These are phyloP conservation scores for Hordeum pubiflorum DNA, from an alignment of 202 grass and related monocot species.

Conservation along the genomic window DNA sequence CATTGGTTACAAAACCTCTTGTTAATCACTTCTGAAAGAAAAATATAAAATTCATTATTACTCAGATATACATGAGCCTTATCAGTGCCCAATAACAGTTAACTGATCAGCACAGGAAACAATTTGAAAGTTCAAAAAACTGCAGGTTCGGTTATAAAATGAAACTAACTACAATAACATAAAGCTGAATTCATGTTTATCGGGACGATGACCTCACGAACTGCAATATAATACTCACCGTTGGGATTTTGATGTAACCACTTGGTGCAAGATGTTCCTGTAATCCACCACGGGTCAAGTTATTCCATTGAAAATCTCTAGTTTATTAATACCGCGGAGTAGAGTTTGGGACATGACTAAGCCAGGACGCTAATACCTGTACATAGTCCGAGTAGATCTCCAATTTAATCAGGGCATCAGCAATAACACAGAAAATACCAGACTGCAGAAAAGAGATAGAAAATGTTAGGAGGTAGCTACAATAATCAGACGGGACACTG, in stretches of 20 bases:
- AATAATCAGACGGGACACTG: background rate
- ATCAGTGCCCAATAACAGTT: background rate
- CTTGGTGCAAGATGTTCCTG: conserved; percentile 83
- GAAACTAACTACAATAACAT: background rate
- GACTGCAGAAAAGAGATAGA: conserved; percentile 28
- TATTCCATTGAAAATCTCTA: background rate
- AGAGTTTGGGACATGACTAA: background rate
- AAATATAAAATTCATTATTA: conserved; percentile 5
- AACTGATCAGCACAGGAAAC: background rate
- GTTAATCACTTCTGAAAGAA: background rate
- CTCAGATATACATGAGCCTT: background rate
- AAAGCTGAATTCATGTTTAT: background rate
- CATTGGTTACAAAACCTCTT: conserved; percentile 13
- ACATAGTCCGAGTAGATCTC: conserved; percentile 85
- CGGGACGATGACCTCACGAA: background rate
- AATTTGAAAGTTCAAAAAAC: conserved; percentile 2
- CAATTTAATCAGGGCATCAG: conserved; percentile 77
- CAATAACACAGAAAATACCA: conserved; percentile 69
- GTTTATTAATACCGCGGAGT: background rate
- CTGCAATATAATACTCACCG: conserved; percentile 50
- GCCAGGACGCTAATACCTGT: conserved; percentile 50
- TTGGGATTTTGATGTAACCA: conserved; percentile 95
- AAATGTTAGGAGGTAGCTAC: background rate
- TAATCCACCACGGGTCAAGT: conserved; percentile 37
- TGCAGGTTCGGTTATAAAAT: background rate